Base-by-base conservation (phyloP, 2,329 filamentous ascomycete species). In the Chaetomium strumarium region DNA sequence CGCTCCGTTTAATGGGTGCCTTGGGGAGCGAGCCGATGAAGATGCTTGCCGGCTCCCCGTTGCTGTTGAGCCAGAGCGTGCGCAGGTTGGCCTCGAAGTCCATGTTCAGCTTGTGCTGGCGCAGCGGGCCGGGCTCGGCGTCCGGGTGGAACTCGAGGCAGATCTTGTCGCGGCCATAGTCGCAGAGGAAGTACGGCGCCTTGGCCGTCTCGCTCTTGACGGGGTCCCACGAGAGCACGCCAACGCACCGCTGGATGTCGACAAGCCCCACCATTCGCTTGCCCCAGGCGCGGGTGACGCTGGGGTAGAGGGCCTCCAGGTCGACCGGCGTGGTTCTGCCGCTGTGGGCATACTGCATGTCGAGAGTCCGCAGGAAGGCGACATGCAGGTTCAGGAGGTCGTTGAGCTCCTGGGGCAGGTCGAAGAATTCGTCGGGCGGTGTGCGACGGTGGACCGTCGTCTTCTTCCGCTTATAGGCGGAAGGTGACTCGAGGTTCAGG, bases 271-370 rank as follows among this genome's bases (percentile, higher is more conserved):
- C 84, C 52, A 76, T 75, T 31, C 85, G 77, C 70, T 86, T 89
- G 54, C 85, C 84, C 86, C 86, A 91, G 36, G 84, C 73, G 58
- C 81, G 78, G 12, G 85, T 80, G 38, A 88, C 74, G 52, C 82
- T 76, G 10, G 81, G 81, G 33, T 79, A 75, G 34, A 90, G 73
- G 30, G 75, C 71, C 34, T 76, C 73, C 41, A 90, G 67, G 61
- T 89, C 84, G 20, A 83, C 79, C 0, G 87, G 83, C 0, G 79
- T 74, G 43, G 75, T 72, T 30, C 72, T 70, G 54, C 84, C 83
- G 66, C 85, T 81, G 68, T 91, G 86, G 1, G 84, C 84, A 55
- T 82, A 78, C 62, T 90, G 85, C 10, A 90, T 70, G 0, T 80
- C 78, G 20, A 89, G 71, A 0, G 85, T 83, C 62, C 84, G 83